Evolutionary conservation across 441 rosid genomes (phyloP).

Genomic region (Syzygium syzygioides): DNA sequence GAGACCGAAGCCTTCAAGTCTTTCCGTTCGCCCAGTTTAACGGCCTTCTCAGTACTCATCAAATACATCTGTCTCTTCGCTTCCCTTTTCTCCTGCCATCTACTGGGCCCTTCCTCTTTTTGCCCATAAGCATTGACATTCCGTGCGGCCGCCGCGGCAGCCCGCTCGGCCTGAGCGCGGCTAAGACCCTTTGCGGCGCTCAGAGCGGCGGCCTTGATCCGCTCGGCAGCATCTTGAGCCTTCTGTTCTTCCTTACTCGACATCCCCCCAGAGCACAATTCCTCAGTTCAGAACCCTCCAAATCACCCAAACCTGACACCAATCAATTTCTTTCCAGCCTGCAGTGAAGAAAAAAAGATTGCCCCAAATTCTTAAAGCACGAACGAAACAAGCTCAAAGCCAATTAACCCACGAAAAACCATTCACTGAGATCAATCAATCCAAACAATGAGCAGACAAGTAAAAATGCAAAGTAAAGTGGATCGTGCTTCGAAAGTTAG

Average conservation of each 20-base stretch:
- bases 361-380: not conserved
- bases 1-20: slow-evolving; percentile 51
- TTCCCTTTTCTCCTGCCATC: slow-evolving; percentile 99
- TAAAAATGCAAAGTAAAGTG: not conserved
- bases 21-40: slow-evolving; percentile 88
- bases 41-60: slow-evolving; percentile 95
- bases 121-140: slow-evolving; percentile 97
- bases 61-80: slow-evolving; percentile 94
- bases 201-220: slow-evolving; percentile 86
- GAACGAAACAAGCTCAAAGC: not conserved
- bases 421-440: not conserved
- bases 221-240: slow-evolving; percentile 80
- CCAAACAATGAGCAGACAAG: not conserved
- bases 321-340: not conserved
- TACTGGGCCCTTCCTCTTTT: slow-evolving; percentile 97
- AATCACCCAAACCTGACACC: not conserved
- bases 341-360: not conserved
- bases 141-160: slow-evolving; percentile 85
- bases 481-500: no score
- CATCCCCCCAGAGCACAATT: slow-evolving; percentile 27
- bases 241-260: slow-evolving; percentile 81
- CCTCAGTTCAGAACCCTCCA: not conserved
- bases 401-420: not conserved
- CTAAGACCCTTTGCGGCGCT: slow-evolving; percentile 86
- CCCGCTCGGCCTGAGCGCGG: slow-evolving; percentile 96